These are phyloP conservation scores for Salmacisia buchloeana DNA, from an alignment of 1,284 basidiomycete species.

Conservation along the genomic window DNA sequence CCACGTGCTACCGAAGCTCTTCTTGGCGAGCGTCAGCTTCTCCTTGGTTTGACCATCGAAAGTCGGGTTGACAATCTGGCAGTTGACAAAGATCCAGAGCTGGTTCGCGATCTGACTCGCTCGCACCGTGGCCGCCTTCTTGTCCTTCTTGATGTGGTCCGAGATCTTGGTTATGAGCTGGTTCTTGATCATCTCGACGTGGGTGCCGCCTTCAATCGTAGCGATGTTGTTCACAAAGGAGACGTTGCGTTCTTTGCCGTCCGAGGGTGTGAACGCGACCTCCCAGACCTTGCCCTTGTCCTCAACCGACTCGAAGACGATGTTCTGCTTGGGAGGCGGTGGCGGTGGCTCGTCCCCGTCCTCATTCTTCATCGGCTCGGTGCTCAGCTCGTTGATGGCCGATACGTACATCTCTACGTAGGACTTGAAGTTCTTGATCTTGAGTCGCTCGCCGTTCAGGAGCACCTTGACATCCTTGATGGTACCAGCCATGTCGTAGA, in stretches of 20 bases:
- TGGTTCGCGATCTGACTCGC: constrained; percentile 91
- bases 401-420: constrained; percentile 85
- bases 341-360: constrained; percentile 61
- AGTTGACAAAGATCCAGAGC: constrained; percentile 98
- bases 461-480: constrained; percentile 88
- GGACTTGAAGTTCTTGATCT: constrained; percentile 93
- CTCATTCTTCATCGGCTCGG: constrained; percentile 22
- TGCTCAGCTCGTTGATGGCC: constrained; percentile 51
- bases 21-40: constrained; percentile 77
- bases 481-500: constrained; percentile 95
- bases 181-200: constrained; percentile 80
- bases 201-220: constrained; percentile 93
- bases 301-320: constrained; percentile 76
- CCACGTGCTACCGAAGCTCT: constrained; percentile 83
- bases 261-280: constrained; percentile 87
- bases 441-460: constrained; percentile 84
- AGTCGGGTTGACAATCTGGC: constrained; percentile 92
- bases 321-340: constrained; percentile 68
- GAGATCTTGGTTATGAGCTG: constrained; percentile 75
- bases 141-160: constrained; percentile 84
- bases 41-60: constrained; percentile 99
- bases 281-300: constrained; percentile 72
- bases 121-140: constrained; percentile 78
- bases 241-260: constrained; percentile 77
- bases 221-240: constrained; percentile 98